Conservation (phyloP, 2,329 filamentous ascomycete genomes). For the Hortaea werneckii region DNA sequence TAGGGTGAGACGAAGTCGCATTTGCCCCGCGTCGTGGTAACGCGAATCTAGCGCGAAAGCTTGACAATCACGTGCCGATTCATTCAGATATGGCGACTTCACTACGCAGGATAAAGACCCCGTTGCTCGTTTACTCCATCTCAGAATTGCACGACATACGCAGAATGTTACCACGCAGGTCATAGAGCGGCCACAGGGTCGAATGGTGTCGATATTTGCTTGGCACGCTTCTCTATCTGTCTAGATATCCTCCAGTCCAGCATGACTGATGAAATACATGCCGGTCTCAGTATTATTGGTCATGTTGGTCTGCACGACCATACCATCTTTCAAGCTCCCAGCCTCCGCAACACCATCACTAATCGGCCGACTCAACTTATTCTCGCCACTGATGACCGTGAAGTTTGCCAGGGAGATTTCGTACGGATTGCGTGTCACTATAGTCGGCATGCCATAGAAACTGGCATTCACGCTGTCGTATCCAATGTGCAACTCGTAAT, state of each 20-base stretch:
- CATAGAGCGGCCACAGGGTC: too few relatives aligned
- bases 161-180: background rate
- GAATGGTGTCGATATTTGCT: too few relatives aligned
- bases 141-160: background rate
- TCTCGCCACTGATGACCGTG: constrained; percentile 53
- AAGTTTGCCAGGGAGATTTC: constrained; percentile 62
- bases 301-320: constrained; percentile 26
- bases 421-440: constrained; percentile 49
- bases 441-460: constrained; percentile 55
- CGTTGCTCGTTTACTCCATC: background rate
- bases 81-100: background rate
- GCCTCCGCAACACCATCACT: constrained; percentile 43
- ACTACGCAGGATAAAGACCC: background rate
- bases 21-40: too few relatives aligned
- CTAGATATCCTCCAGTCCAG: constrained; percentile 10
- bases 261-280: constrained; percentile 15
- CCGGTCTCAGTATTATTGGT: constrained; percentile 27
- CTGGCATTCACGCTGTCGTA: constrained; percentile 49
- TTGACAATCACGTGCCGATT: too few relatives aligned
- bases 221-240: too few relatives aligned
- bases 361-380: constrained; percentile 44
- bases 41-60: too few relatives aligned
- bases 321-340: constrained; percentile 45
- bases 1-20: too few relatives aligned
- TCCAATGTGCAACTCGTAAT: constrained; percentile 54